These are phyloP conservation scores for Diaporthe caulivora DNA, from an alignment of 2,329 filamentous ascomycete species.

Conservation along the genomic window DNA sequence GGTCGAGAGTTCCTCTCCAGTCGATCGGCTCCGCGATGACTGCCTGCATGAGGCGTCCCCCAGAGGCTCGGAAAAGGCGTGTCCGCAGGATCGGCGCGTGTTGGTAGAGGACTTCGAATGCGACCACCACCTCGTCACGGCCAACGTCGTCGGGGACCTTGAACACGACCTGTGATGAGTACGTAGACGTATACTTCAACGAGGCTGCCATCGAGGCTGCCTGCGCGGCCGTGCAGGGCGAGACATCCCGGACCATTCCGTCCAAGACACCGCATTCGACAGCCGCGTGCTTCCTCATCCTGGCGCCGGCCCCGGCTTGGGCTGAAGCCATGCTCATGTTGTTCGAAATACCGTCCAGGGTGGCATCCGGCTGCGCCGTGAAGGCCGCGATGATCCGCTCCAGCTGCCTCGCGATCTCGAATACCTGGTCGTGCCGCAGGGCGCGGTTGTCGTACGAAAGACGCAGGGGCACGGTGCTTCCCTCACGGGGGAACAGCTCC, in stretches of 20 bases:
- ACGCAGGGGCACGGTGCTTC: not conserved
- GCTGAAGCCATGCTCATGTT: not conserved
- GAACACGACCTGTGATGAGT: conserved; percentile 1
- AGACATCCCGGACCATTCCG: not conserved
- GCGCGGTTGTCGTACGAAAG: conserved; percentile 4
- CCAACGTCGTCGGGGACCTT: not conserved
- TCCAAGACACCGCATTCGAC: conserved; percentile 4
- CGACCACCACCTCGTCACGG: not conserved
- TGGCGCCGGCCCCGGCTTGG: not conserved
- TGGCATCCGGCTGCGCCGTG: not conserved
- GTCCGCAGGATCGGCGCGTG: not conserved
- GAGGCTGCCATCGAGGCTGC: not conserved
- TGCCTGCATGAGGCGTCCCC: not conserved
- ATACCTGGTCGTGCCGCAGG: not conserved
- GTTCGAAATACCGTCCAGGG: not conserved
- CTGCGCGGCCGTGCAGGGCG: not conserved
- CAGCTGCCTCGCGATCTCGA: conserved; percentile 12
- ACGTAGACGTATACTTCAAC: not conserved
- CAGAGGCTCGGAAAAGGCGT: not conserved
- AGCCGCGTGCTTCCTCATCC: not conserved
- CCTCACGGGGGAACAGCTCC: conserved; percentile 13
- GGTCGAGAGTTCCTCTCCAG: not conserved
- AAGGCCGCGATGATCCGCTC: not conserved
- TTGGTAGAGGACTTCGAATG: conserved; percentile 1
- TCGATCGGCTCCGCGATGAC: not conserved